Conservation (phyloP, 192 early-diverging fungal species). For the Coemansia brasiliensis region DNA sequence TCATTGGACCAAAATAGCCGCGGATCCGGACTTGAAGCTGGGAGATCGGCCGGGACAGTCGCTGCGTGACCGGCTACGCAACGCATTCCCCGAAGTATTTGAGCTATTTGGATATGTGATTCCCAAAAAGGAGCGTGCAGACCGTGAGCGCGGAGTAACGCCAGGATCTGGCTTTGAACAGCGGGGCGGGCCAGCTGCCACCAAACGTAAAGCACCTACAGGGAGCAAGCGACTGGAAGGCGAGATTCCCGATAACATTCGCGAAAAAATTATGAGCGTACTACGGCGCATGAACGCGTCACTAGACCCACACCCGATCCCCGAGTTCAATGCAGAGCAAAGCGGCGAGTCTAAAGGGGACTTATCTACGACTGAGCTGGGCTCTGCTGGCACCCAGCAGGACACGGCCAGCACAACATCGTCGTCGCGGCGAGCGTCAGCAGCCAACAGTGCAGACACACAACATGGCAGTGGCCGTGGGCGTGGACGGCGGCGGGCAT, state of each 20-base stretch:
- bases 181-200: neutral
- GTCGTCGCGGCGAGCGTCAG: slow-evolving; percentile 16
- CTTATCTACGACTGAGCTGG: no score
- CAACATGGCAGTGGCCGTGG: neutral
- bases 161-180: neutral
- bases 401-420: neutral
- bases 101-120: slow-evolving; percentile 54
- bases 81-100: slow-evolving; percentile 55
- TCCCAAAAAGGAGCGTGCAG: slow-evolving; percentile 53
- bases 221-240: slow-evolving; percentile 52
- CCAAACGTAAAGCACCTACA: slow-evolving; percentile 47
- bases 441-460: neutral
- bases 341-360: no score
- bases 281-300: slow-evolving; percentile 35
- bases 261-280: slow-evolving; percentile 28
- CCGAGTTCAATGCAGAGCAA: slow-evolving; percentile 4
- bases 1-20: slow-evolving; percentile 55
- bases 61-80: slow-evolving; percentile 52
- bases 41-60: slow-evolving; percentile 51
- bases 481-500: slow-evolving; percentile 7
- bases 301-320: slow-evolving; percentile 47
- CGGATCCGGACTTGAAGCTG: slow-evolving; percentile 45
- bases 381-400: no score
- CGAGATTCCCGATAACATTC: slow-evolving; percentile 39
- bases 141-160: slow-evolving; percentile 32